phyloP scores from a whole-genome alignment of 169 alveolate genomes.

The Neospora caninum region DNA sequence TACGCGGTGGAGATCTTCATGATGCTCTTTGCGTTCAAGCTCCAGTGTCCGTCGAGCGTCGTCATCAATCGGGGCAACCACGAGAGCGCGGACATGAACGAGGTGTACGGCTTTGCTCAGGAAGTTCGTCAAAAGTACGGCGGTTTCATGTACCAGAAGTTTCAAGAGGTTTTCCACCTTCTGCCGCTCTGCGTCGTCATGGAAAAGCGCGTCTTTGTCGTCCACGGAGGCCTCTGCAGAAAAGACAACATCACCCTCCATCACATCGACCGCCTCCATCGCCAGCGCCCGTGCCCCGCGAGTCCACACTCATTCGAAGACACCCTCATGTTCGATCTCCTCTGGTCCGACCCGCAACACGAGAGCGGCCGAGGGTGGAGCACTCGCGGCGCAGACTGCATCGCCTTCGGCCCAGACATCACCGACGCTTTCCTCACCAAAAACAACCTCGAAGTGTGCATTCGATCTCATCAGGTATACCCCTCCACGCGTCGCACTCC shows the following conservation, averaged over 20 bases:
- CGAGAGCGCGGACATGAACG: conserved; percentile 91
- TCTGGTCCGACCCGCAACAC: conserved; percentile 92
- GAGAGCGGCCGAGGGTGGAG: conserved; percentile 84
- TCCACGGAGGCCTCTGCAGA: conserved; percentile 92
- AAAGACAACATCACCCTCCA: conserved; percentile 85
- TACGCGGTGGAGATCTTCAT: conserved; percentile 86
- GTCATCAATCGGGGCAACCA: conserved; percentile 91
- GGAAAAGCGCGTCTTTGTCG: conserved; percentile 84
- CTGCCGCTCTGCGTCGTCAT: conserved; percentile 86
- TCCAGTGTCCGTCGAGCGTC: conserved; percentile 85
- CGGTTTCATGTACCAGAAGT: conserved; percentile 85
- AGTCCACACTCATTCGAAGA: conserved; percentile 84
- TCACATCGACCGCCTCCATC: conserved; percentile 82
- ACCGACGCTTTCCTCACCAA: conserved; percentile 85
- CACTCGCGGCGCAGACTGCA: conserved; percentile 90
- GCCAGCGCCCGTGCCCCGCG: conserved; percentile 88
- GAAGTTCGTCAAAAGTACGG: conserved; percentile 84
- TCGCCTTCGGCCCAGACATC: conserved; percentile 92
- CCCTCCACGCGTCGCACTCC: no score
- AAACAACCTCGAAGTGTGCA: conserved; percentile 87
- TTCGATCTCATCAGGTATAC: conserved; percentile 89
- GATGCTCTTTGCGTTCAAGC: conserved; percentile 86
- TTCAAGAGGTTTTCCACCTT: conserved; percentile 86
- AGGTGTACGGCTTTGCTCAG: conserved; percentile 88
- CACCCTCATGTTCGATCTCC: conserved; percentile 88